phyloP scores from a whole-genome alignment of 2,329 filamentous ascomycete genomes.

The Colletotrichum godetiae region DNA sequence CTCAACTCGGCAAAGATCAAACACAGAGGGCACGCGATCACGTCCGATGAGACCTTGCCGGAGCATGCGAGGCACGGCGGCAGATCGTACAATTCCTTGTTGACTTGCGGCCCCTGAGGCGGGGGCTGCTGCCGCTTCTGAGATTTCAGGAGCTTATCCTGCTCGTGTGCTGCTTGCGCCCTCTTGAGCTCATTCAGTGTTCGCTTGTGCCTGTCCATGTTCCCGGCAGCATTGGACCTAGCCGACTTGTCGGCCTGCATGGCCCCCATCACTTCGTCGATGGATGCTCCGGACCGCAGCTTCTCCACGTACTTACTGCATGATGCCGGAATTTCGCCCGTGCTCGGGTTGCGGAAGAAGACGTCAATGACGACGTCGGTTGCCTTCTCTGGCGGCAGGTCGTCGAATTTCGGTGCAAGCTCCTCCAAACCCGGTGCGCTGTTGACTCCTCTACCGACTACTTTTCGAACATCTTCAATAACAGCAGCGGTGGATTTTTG shows the following conservation, averaged over 20 bases:
- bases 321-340: slow-evolving; percentile 43
- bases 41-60: slow-evolving; percentile 46
- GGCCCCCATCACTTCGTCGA: slow-evolving; percentile 43
- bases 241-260: slow-evolving; percentile 47
- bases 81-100: slow-evolving; percentile 49
- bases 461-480: slow-evolving; percentile 19
- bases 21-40: slow-evolving; percentile 58
- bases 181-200: slow-evolving; percentile 59
- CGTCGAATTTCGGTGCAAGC: slow-evolving; percentile 26
- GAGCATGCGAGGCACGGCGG: slow-evolving; percentile 55
- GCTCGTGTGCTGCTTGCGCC: slow-evolving; percentile 56
- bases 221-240: slow-evolving; percentile 39
- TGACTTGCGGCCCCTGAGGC: slow-evolving; percentile 41
- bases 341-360: slow-evolving; percentile 50
- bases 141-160: slow-evolving; percentile 55
- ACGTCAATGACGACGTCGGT: slow-evolving; percentile 30
- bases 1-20: slow-evolving; percentile 54
- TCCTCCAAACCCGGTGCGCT: slow-evolving; percentile 19
- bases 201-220: slow-evolving; percentile 50
- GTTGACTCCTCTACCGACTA: slow-evolving; percentile 11
- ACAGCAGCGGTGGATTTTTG: slow-evolving; percentile 10
- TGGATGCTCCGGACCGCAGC: slow-evolving; percentile 42
- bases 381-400: slow-evolving; percentile 22
- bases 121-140: slow-evolving; percentile 45
- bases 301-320: slow-evolving; percentile 54